Conservation (phyloP, 2,329 filamentous ascomycete species). For the Leptographium flavum region DNA sequence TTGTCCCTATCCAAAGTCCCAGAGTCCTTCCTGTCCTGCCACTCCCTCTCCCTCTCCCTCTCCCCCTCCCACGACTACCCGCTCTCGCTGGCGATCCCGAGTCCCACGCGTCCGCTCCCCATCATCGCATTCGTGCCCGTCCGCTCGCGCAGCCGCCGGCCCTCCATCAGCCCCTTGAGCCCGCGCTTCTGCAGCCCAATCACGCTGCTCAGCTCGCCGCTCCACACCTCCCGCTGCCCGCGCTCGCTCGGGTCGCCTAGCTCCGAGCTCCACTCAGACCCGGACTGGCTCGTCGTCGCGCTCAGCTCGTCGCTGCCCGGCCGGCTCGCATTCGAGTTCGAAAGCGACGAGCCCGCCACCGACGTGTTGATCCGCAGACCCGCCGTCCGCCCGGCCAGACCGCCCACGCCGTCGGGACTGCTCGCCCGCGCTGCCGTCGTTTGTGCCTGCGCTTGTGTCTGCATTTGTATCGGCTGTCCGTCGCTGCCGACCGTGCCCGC, state of each 20-base stretch:
- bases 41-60: not conserved
- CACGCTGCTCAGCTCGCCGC: constrained; percentile 69
- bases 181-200: constrained; percentile 93
- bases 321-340: constrained; percentile 15
- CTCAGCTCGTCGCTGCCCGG: constrained; percentile 34
- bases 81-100: constrained; percentile 11
- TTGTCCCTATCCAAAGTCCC: not conserved
- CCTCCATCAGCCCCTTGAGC: constrained; percentile 86
- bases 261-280: constrained; percentile 43
- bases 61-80: too few species aligned
- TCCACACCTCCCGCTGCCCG: constrained; percentile 56
- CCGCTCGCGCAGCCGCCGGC: constrained; percentile 68
- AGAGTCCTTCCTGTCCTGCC: too few species aligned
- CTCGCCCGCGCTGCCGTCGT: not conserved
- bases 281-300: constrained; percentile 34
- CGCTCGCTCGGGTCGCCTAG: constrained; percentile 34
- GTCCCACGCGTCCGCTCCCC: constrained; percentile 6
- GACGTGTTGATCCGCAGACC: constrained; percentile 35
- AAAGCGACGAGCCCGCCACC: constrained; percentile 15
- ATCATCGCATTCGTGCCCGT: constrained; percentile 25
- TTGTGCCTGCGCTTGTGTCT: not conserved
- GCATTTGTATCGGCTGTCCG: too few species aligned
- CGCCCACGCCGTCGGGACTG: constrained; percentile 16
- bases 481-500: constrained; percentile 3
- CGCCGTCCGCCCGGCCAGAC: constrained; percentile 20